phyloP scores from a whole-genome alignment of 768 basidiomycete species.

The Pisolithus orientalis region DNA sequence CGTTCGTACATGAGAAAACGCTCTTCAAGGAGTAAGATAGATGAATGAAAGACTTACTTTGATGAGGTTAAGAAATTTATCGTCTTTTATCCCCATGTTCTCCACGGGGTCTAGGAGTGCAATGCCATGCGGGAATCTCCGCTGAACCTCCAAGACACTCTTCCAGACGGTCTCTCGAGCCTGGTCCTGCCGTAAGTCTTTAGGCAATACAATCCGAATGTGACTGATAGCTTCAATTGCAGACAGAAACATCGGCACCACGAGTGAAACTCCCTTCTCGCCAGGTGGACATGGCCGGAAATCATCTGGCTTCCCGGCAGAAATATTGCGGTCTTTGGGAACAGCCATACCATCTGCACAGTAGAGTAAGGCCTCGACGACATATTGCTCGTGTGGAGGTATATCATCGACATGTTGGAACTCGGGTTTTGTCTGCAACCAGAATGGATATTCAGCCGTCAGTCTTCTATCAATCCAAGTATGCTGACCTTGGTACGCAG shows the following conservation, averaged over 20 bases:
- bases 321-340: conserved; percentile 51
- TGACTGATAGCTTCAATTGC: conserved; percentile 84
- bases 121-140: conserved; percentile 84
- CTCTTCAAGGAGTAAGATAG: background rate
- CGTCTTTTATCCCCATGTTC: conserved; percentile 95
- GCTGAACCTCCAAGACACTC: conserved; percentile 85
- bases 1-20: background rate
- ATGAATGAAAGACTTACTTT: conserved; percentile 43
- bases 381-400: conserved; percentile 83
- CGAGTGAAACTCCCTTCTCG: conserved; percentile 74
- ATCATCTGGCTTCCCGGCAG: conserved; percentile 56
- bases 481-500: conserved; percentile 64
- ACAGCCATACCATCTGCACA: conserved; percentile 58
- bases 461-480: background rate
- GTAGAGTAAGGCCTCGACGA: conserved; percentile 87
- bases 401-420: conserved; percentile 59
- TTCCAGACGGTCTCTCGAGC: conserved; percentile 85
- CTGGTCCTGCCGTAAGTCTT: conserved; percentile 74
- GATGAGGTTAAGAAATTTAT: conserved; percentile 82
- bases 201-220: conserved; percentile 82
- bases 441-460: background rate
- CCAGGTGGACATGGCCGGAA: conserved; percentile 69
- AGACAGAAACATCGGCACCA: conserved; percentile 83
- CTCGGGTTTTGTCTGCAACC: conserved; percentile 52
- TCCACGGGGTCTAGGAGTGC: conserved; percentile 84